Evolutionary conservation across 129 eudicot genomes (phyloP), one percentile per base, ranked within the genome.

Genomic region (Centrapalus pauciflorus): DNA sequence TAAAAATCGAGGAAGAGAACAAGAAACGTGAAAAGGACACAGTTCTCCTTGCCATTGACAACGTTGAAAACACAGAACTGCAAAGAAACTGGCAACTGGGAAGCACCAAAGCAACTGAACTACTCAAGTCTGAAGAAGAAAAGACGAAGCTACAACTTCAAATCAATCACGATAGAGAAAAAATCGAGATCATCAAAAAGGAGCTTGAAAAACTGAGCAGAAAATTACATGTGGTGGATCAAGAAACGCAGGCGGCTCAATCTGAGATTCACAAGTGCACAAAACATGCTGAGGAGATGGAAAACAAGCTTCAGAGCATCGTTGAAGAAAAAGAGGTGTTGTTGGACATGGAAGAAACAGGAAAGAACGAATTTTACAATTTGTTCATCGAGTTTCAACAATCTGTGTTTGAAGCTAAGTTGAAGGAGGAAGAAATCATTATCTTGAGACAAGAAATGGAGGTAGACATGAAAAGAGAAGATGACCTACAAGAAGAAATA

Each of bases 61-160:
- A 93, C 30, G 73, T 87, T 16, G 89, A 88, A 54, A 82, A 71
- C 71, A 33, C 73, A 17, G 81, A 62, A 46, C 27, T n/a, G 51
- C 72, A 78, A 13, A 77, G 29, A 57, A 79, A 25, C 41, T 90
- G 95, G 95, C 82, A 69, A 32, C 49, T 27, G 48, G 74, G 72
- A 19, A 77, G 92, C 37, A n/a, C n/a, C n/a, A 88, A 84, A 77
- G 95, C 99, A 9, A 86, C 90, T 0, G 99, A 90, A 25, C 68
- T 94, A 57, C 87, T 94, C n/a, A 86, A 82, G 65, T 79, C 87
- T 10, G 94, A 84, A 78, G 99, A 94, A 75, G 90, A 94, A 68
- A 94, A 86, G 70, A 84, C 83, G 5, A 94, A 86, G 82, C 73
- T 82, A 16, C 97, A 89, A 66, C 74, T 74, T 67, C 81, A 94